Evolutionary conservation across 2,329 filamentous ascomycete genomes (phyloP).

Genomic region (Xylariaceae sp.): DNA sequence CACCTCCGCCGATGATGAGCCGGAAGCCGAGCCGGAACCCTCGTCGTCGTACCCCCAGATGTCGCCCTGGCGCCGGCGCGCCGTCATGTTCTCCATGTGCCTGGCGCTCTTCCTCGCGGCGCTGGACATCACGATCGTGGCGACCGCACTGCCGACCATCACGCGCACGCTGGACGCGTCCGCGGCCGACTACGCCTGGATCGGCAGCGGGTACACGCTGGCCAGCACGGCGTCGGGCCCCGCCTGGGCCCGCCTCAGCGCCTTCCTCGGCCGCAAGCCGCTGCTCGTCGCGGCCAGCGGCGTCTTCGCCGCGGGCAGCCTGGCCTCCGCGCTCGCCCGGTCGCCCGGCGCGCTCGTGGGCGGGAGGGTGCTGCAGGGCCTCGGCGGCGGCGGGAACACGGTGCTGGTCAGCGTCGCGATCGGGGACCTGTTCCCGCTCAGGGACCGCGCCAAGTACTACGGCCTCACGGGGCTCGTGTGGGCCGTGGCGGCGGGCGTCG

Average conservation of each 20-base stretch:
- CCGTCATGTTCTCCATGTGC: conserved; percentile 5
- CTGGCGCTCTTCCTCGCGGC: conserved; percentile 4
- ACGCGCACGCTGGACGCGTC: conserved; percentile 38
- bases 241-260: conserved; percentile 46
- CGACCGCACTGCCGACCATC: conserved; percentile 43
- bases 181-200: conserved; percentile 58
- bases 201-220: conserved; percentile 55
- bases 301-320: conserved; percentile 30
- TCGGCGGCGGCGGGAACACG: conserved; percentile 29
- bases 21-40: too few species aligned
- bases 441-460: conserved; percentile 34
- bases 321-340: conserved; percentile 25
- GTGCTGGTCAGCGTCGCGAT: conserved; percentile 30
- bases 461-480: conserved; percentile 50
- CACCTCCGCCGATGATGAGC: too few species aligned
- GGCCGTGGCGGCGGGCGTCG: conserved; percentile 46
- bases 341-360: conserved; percentile 30
- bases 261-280: conserved; percentile 34
- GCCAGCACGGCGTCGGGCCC: conserved; percentile 50
- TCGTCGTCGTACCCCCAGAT: too few species aligned
- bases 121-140: conserved; percentile 31
- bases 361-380: conserved; percentile 25
- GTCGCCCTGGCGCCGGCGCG: conserved; percentile 2
- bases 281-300: conserved; percentile 26
- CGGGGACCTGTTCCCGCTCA: conserved; percentile 29